Evolutionary conservation across 257 asterid species (phyloP).

Genomic region (Ophiorrhiza pumila): DNA sequence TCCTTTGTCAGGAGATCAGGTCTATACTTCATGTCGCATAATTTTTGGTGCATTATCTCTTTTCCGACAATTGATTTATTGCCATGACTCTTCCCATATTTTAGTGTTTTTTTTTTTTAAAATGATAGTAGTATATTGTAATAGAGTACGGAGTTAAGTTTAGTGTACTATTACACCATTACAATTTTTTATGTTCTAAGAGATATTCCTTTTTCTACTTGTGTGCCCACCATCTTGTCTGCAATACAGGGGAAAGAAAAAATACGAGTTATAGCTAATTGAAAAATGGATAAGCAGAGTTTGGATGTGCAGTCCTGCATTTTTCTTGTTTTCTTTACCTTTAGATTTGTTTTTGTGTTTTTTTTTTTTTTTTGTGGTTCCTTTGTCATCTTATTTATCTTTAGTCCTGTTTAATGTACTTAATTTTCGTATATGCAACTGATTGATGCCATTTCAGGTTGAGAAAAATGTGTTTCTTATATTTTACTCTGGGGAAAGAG

Average conservation of each 20-base stretch:
- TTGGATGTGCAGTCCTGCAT: neutral
- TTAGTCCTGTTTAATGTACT: neutral
- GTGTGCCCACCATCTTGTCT: neutral
- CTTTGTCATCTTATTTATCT: neutral
- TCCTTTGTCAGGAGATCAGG: conserved; percentile 60
- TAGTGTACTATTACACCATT: neutral
- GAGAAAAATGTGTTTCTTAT: conserved; percentile 58
- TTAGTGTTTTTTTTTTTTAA: neutral
- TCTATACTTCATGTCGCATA: conserved; percentile 4
- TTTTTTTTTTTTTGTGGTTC: neutral
- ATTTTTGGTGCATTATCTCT: neutral
- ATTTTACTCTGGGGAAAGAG: conserved; percentile 66
- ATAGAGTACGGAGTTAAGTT: neutral
- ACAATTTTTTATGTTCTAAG: neutral
- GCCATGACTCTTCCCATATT: neutral
- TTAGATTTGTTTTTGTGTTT: neutral
- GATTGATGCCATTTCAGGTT: conserved; percentile 33
- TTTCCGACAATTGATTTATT: neutral
- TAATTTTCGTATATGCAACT: neutral
- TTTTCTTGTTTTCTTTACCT: neutral
- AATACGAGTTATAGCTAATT: too few relatives aligned
- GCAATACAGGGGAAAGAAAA: neutral
- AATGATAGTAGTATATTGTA: neutral
- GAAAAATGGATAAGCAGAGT: neutral
- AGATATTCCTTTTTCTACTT: neutral